A percentile compares a stretch with the other conserved stretches of the same genome.
Evolutionary conservation across 495 filamentous ascomycete genomes (phyloP).

Genomic region (Penicillium verhagenii): DNA sequence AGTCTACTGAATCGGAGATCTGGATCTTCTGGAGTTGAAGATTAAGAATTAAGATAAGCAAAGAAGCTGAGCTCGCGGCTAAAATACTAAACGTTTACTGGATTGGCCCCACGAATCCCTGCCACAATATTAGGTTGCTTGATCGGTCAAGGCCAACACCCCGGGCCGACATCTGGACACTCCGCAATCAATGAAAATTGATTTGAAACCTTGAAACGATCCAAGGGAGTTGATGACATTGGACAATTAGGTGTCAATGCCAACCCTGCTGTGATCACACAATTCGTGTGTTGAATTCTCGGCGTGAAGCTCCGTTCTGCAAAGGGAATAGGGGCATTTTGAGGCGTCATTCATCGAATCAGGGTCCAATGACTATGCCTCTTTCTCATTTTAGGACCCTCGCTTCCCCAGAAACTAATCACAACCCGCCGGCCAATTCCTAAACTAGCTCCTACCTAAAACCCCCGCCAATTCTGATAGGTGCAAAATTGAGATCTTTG

Average conservation of each 20-base stretch:
- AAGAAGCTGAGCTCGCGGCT: no score
- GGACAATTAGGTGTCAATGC: neutral
- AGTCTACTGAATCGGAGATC: no score
- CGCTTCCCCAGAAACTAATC: slow-evolving; percentile 12
- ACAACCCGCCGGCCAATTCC: neutral
- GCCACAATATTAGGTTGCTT: neutral
- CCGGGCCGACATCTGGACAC: slow-evolving; percentile 1
- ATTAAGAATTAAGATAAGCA: no score
- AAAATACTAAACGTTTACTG: neutral
- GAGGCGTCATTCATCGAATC: slow-evolving; percentile 2
- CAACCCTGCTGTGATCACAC: neutral
- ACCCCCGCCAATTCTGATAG: slow-evolving; percentile 10
- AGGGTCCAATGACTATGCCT: slow-evolving; percentile 15
- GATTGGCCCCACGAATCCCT: neutral
- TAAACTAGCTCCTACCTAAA: neutral
- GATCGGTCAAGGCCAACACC: slow-evolving; percentile 10
- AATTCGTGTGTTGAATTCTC: neutral
- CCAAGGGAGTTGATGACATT: neutral
- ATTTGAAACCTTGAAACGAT: neutral
- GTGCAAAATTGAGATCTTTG: slow-evolving; percentile 14
- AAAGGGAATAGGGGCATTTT: slow-evolving; percentile 3
- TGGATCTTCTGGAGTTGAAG: no score
- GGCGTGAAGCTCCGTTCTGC: slow-evolving; percentile 8
- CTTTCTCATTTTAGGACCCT: neutral
- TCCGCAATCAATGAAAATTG: no score